phyloP scores from a whole-genome alignment of 305 asterid species.

The Fraxinus latifolia region DNA sequence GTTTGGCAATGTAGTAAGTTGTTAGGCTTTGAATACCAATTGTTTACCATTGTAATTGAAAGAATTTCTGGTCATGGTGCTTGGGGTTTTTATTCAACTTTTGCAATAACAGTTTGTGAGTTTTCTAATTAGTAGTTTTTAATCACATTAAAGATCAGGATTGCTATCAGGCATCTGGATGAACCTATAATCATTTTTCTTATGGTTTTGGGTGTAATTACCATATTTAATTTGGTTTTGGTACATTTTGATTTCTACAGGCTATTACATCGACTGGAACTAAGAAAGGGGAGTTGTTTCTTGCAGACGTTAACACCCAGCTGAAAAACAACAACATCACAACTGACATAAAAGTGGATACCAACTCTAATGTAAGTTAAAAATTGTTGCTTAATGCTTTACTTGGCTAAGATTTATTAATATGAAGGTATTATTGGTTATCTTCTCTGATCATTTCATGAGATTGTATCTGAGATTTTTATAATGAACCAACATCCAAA shows the following conservation, averaged over 20 bases:
- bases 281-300: constrained; percentile 63
- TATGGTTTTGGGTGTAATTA: constrained; percentile 1
- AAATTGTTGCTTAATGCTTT: not conserved
- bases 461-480: not conserved
- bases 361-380: constrained; percentile 64
- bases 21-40: not conserved
- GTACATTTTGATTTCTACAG: constrained; percentile 31
- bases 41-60: not conserved
- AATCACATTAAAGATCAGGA: not conserved
- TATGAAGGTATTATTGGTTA: not conserved
- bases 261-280: constrained; percentile 79
- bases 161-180: constrained; percentile 13
- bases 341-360: constrained; percentile 81
- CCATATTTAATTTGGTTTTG: constrained; percentile 3
- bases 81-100: not conserved
- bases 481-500: not conserved
- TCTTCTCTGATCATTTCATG: not conserved
- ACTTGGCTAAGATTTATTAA: not conserved
- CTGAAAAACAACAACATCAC: constrained; percentile 83
- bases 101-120: not conserved
- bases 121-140: not conserved
- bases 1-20: not conserved
- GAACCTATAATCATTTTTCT: constrained; percentile 4
- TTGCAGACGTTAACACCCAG: constrained; percentile 76
- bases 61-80: not conserved